Evolutionary conservation across 331 rosid genomes (phyloP).

Genomic region (Malus hybrid): DNA sequence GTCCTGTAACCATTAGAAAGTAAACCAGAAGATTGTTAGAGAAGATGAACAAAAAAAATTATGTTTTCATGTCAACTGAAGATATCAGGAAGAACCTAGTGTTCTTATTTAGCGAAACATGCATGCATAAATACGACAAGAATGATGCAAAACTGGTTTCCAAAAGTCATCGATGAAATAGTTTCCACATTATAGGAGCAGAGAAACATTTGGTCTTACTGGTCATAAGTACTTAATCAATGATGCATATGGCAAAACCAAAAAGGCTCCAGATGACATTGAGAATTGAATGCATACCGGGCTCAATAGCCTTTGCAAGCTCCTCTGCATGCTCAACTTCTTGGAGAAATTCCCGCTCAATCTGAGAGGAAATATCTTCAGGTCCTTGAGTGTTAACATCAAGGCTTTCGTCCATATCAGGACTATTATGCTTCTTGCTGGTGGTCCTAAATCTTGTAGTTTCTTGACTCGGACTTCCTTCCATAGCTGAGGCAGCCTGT

Average conservation of each 20-base stretch:
- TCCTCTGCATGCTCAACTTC: slow-evolving; percentile 86
- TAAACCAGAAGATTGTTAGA: neutral
- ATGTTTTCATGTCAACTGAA: neutral
- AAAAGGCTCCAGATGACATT: neutral
- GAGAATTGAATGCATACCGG: slow-evolving; percentile 45
- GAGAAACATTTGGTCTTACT: neutral
- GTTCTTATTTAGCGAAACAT: neutral
- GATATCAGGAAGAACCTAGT: neutral
- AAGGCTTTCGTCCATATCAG: slow-evolving; percentile 49
- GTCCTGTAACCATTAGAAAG: slow-evolving; percentile 52
- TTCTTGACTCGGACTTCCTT: slow-evolving; percentile 92
- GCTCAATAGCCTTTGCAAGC: slow-evolving; percentile 75
- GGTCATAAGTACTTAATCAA: neutral
- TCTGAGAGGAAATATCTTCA: slow-evolving; percentile 49
- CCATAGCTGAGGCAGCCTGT: slow-evolving; percentile 78
- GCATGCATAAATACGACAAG: neutral
- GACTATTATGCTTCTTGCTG: slow-evolving; percentile 50
- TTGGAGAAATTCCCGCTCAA: slow-evolving; percentile 80
- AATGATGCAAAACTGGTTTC: neutral
- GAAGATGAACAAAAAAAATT: neutral
- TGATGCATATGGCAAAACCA: neutral
- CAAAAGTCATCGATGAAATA: neutral
- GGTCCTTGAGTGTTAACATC: slow-evolving; percentile 40
- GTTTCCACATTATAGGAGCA: neutral
- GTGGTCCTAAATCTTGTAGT: slow-evolving; percentile 50